Evolutionary conservation across 2,329 filamentous ascomycete species (phyloP), one percentile per base, ranked within the genome.

Genomic region (Sodiomyces alkalinus): DNA sequence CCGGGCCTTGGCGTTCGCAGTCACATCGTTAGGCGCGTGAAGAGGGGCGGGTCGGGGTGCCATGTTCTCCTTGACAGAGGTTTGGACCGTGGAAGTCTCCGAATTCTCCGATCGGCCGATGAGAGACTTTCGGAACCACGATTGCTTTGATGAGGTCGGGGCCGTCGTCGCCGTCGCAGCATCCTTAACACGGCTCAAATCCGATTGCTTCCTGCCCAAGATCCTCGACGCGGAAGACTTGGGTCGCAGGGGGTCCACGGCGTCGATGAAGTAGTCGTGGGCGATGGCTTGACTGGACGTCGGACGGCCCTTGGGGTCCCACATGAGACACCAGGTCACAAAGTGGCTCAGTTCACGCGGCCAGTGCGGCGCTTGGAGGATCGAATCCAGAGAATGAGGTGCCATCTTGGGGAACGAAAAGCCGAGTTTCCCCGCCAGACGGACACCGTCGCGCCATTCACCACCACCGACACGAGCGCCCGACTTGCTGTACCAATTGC

Each of bases 391-490:
- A 12, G 87, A 73, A 52, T 96, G 90, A 28, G 90, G 90, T 14
- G 90, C 87, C 90, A 98, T 96, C 73, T 90, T 96, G 34, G 90
- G 90, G 57, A 98, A 98, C 1, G 90, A 94, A 53, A 98, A 98
- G 31, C 90, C 90, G 38, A 98, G 69, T 63, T 96, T 96, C 41
- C 90, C 83, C 32, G 90, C 90, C 33, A 98, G 63, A 36, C 83
- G 72, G 25, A 85, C 85, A 32, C 90, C 90, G 33, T 98, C 90
- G 45, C 85, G 83, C 90, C 90, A 98, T 42, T 98, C 90, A 45
- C 90, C 90, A 46, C 90, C 90, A 31, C 90, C 90, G 17, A 98
- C 81, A 39, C 77, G 80, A 16, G 66, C 64, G 15, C 86, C 86
- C 5, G 80, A 65, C 55, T 94, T 94, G 62, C 81, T 93, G 51